Percentiles rank a stretch among this genome's conserved stretches.
These are phyloP conservation scores for Paragyromitra xinjiangensis DNA, from an alignment of 495 filamentous ascomycete genomes.

Conservation along the genomic window DNA sequence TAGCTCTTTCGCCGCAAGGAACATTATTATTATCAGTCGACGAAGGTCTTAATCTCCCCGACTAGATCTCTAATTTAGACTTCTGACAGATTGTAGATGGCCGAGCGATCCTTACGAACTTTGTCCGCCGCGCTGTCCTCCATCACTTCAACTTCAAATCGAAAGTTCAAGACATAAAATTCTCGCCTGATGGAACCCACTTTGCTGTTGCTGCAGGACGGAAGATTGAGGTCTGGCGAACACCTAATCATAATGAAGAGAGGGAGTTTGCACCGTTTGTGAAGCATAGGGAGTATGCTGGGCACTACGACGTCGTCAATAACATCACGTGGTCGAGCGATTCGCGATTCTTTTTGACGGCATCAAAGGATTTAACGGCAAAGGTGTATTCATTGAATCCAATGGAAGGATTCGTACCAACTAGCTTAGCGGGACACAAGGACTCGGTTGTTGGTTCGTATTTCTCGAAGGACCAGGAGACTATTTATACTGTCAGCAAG, in stretches of 20 bases:
- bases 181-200: constrained; percentile 88
- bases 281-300: constrained; percentile 81
- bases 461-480: constrained; percentile 92
- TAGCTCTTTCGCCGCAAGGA: constrained; percentile 86
- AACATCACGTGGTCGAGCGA: constrained; percentile 93
- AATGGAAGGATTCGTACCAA: constrained; percentile 87
- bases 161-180: constrained; percentile 82
- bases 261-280: constrained; percentile 95
- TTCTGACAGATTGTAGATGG: constrained; percentile 66
- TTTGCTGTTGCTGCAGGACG: constrained; percentile 87
- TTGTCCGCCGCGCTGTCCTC: constrained; percentile 81
- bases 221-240: constrained; percentile 92
- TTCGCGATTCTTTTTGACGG: constrained; percentile 89
- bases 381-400: constrained; percentile 92
- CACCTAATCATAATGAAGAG: constrained; percentile 81
- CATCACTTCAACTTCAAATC: constrained; percentile 94
- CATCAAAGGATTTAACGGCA: constrained; percentile 89
- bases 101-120: constrained; percentile 87
- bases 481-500: constrained; percentile 68
- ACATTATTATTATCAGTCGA: constrained; percentile 92
- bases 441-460: constrained; percentile 87
- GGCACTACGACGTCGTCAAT: constrained; percentile 85
- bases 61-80: not conserved
- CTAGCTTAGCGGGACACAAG: constrained; percentile 85
- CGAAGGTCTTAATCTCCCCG: constrained; percentile 62